Conservation (phyloP, 495 filamentous ascomycete genomes). For the Symbiotaphrina buchneri region DNA sequence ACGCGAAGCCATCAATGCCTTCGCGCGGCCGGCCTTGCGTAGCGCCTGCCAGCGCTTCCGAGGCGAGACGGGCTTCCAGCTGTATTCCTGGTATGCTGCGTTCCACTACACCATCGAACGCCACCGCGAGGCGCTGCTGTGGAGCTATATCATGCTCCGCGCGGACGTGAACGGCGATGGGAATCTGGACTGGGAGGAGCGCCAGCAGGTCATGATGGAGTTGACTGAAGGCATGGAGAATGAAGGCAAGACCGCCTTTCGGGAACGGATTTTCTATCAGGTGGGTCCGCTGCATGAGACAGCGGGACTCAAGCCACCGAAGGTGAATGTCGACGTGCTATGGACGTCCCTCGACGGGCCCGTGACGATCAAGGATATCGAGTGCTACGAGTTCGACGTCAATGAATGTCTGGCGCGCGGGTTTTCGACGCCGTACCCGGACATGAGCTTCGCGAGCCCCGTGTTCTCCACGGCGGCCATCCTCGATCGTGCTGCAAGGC, state of each 20-base stretch:
- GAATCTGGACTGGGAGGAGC: constrained; percentile 16
- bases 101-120: constrained; percentile 22
- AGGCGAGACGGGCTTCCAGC: constrained; percentile 17
- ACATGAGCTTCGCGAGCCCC: constrained; percentile 11
- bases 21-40: constrained; percentile 15
- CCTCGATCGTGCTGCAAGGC: constrained; percentile 15
- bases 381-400: constrained; percentile 16
- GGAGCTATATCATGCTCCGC: constrained; percentile 19
- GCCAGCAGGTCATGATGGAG: constrained; percentile 12
- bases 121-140: constrained; percentile 18
- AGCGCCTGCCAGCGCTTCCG: constrained; percentile 19
- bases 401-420: constrained; percentile 18
- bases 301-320: constrained; percentile 16
- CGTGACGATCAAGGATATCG: constrained; percentile 14
- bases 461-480: constrained; percentile 16
- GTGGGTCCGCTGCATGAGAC: constrained; percentile 11
- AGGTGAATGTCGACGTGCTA: constrained; percentile 16
- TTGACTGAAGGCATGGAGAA: constrained; percentile 14
- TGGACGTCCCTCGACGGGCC: constrained; percentile 21
- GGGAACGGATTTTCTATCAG: constrained; percentile 16
- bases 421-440: constrained; percentile 14
- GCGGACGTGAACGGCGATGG: constrained; percentile 16
- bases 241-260: constrained; percentile 9
- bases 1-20: constrained; percentile 17
- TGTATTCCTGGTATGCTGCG: constrained; percentile 18